Conservation (phyloP, 2,329 filamentous ascomycete genomes). For the Thielaviopsis euricoi region DNA sequence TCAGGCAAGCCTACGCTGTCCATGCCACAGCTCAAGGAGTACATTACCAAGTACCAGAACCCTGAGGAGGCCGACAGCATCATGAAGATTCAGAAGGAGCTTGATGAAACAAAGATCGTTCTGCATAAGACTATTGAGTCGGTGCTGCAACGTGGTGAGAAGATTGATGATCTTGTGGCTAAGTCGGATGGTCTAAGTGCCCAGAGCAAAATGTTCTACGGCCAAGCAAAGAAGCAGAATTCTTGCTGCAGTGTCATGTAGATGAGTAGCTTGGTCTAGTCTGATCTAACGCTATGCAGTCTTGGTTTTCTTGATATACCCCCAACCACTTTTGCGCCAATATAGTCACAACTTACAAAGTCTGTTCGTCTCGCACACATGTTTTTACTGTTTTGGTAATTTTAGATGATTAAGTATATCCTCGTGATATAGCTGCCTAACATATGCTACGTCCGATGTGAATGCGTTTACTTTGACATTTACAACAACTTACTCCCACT, state of each 20-base stretch:
- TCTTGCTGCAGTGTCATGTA: constrained; percentile 60
- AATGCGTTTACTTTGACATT: too few relatives aligned
- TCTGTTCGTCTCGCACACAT: background rate
- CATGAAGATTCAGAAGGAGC: constrained; percentile 86
- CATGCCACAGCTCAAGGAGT: constrained; percentile 65
- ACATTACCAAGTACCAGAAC: constrained; percentile 62
- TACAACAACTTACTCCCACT: too few relatives aligned
- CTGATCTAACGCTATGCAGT: background rate
- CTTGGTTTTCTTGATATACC: background rate
- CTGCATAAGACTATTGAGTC: constrained; percentile 93
- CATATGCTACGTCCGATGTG: too few relatives aligned
- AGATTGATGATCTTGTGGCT: constrained; percentile 82
- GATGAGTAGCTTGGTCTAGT: constrained; percentile 6
- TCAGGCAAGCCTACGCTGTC: constrained; percentile 35
- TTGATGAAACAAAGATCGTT: constrained; percentile 95
- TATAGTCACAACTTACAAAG: background rate
- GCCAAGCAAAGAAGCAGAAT: constrained; percentile 67
- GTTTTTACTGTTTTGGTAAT: too few relatives aligned
- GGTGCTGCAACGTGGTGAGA: constrained; percentile 77
- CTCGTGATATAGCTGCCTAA: too few relatives aligned
- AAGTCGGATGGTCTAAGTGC: constrained; percentile 84
- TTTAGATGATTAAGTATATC: too few relatives aligned
- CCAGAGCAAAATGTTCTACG: constrained; percentile 97
- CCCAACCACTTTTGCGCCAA: background rate
- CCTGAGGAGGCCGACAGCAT: constrained; percentile 81